Conservation (phyloP, 139 green algal genomes). For the Monoraphidium neglectum region DNA sequence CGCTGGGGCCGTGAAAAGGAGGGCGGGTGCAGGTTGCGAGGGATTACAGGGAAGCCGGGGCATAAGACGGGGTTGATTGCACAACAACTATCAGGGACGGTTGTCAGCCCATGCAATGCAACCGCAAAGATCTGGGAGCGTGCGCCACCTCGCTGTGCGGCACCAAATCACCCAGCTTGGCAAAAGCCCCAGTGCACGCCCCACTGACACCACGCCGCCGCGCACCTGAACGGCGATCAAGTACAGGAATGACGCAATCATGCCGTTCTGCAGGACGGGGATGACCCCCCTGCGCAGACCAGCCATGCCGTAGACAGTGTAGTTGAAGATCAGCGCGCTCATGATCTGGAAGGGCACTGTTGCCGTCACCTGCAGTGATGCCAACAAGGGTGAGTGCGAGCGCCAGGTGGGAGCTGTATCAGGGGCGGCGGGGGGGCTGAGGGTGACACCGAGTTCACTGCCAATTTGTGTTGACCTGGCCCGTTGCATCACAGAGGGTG, state of each 20-base stretch:
- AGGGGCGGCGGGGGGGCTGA: no score
- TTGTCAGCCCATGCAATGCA: no score
- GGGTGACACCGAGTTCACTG: no score
- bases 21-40: background rate
- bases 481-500: background rate
- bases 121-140: no score
- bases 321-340: conserved; percentile 36
- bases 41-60: background rate
- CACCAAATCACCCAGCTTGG: no score
- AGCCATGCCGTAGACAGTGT: conserved; percentile 49
- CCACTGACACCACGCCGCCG: no score
- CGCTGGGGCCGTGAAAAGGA: background rate
- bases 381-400: background rate
- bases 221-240: conserved; percentile 33
- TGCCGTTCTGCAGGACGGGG: conserved; percentile 19
- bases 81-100: no score
- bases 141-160: no score
- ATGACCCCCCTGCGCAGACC: conserved; percentile 16
- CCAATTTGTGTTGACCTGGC: no score
- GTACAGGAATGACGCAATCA: conserved; percentile 19
- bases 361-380: conserved; percentile 9
- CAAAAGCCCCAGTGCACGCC: no score
- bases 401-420: background rate
- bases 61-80: background rate
- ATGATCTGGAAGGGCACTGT: conserved; percentile 45